Conservation (phyloP, 2,329 filamentous ascomycete species). For the Fusarium decemcellulare region DNA sequence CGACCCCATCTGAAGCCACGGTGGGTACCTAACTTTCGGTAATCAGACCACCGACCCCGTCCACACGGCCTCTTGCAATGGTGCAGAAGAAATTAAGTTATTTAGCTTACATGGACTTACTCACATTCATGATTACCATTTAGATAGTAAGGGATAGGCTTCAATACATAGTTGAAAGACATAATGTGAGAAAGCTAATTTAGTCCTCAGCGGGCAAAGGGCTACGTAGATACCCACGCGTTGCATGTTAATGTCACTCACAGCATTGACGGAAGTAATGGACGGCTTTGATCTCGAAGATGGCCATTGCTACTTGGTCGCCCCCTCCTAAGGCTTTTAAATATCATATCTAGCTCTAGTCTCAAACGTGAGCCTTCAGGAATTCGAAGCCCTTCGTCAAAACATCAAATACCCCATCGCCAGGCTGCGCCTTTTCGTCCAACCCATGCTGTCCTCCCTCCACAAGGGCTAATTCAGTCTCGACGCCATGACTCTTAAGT, state of each 20-base stretch:
- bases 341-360: neutral
- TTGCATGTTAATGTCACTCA: neutral
- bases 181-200: neutral
- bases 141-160: neutral
- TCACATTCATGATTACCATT: neutral
- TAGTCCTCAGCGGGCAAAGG: no score
- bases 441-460: slow-evolving; percentile 4
- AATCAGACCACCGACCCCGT: neutral
- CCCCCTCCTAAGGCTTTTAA: neutral
- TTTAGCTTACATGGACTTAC: neutral
- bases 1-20: slow-evolving; percentile 3
- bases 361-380: neutral
- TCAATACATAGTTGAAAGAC: neutral
- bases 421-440: slow-evolving; percentile 4
- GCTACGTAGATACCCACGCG: no score
- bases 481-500: neutral
- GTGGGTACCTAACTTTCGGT: slow-evolving; percentile 1
- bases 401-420: neutral
- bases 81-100: neutral
- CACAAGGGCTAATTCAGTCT: slow-evolving; percentile 6
- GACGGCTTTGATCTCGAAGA: neutral
- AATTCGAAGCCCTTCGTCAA: slow-evolving; percentile 4
- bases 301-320: neutral
- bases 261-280: neutral
- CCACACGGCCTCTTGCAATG: neutral